Evolutionary conservation across 75 land plant species (phyloP).

Genomic region (Cupressus sempervirens): DNA sequence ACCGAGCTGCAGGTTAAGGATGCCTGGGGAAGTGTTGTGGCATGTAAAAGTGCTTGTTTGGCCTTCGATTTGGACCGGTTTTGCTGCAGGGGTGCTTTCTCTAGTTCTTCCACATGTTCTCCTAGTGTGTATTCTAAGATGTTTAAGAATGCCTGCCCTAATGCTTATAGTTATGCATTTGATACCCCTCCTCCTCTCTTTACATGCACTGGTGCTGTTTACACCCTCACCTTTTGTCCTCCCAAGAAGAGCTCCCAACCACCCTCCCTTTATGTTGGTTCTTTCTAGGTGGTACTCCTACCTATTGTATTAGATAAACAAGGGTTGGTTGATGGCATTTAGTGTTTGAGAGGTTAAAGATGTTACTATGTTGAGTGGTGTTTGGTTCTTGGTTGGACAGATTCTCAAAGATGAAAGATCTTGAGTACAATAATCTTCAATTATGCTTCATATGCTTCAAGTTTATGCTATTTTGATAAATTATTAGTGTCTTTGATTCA

Average conservation of each 20-base stretch:
- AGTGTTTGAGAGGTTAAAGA: no score
- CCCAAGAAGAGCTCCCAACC: not conserved
- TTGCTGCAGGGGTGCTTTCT: conserved; percentile 26
- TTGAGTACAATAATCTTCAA: no score
- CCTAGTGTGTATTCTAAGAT: conserved; percentile 21
- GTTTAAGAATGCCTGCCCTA: conserved; percentile 38
- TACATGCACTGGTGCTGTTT: conserved; percentile 17
- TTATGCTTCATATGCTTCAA: no score
- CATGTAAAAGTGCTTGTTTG: conserved; percentile 28
- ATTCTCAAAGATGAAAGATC: no score
- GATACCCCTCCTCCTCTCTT: conserved; percentile 29
- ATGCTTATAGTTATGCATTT: conserved; percentile 43
- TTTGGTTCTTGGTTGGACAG: no score
- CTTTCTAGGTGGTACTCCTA: not conserved
- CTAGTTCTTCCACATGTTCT: conserved; percentile 17
- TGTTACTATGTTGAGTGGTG: no score
- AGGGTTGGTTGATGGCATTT: no score
- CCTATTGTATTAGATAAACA: no score
- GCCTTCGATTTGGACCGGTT: conserved; percentile 22
- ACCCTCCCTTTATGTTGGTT: not conserved
- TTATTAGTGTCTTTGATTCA: conserved; percentile 26
- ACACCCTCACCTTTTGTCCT: conserved; percentile 30
- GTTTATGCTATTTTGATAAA: no score
- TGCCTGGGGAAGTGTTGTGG: conserved; percentile 17
- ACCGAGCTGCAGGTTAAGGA: conserved; percentile 18